Conservation (phyloP, 2,329 filamentous ascomycete species). For the Scedosporium aurantiacum region DNA sequence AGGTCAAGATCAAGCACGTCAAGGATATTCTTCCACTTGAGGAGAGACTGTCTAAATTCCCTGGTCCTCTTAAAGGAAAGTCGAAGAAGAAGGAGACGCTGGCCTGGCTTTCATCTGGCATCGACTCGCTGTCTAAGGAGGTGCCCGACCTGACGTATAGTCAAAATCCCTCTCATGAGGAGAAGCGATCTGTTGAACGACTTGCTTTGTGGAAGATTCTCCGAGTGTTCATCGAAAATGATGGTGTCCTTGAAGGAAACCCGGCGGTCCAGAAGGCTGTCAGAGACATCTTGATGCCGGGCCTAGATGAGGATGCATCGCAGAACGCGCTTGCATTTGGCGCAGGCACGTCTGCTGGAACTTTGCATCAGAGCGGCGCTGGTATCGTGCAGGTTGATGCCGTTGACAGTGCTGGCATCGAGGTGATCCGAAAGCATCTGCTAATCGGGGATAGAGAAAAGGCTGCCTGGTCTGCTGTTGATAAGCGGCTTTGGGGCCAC, state of each 20-base stretch:
- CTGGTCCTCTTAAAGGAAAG: conserved; percentile 79
- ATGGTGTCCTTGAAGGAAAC: conserved; percentile 69
- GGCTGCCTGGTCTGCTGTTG: conserved; percentile 85
- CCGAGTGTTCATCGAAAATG: conserved; percentile 70
- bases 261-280: conserved; percentile 63
- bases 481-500: conserved; percentile 91
- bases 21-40: conserved; percentile 62
- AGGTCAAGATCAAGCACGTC: conserved; percentile 65
- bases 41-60: conserved; percentile 70
- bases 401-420: conserved; percentile 57
- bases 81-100: conserved; percentile 91
- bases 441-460: conserved; percentile 77
- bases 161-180: conserved; percentile 42
- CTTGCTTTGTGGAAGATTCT: conserved; percentile 81
- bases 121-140: conserved; percentile 59
- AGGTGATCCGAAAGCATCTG: conserved; percentile 62
- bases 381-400: conserved; percentile 47
- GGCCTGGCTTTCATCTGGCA: conserved; percentile 67
- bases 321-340: not conserved
- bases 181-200: conserved; percentile 68
- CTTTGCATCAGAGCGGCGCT: not conserved
- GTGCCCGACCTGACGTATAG: conserved; percentile 37
- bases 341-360: not conserved
- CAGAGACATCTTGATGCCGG: conserved; percentile 60
- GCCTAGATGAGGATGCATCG: conserved; percentile 20